phyloP scores from a whole-genome alignment of 495 filamentous ascomycete species.

The Penicillium cosmopolitanum region DNA sequence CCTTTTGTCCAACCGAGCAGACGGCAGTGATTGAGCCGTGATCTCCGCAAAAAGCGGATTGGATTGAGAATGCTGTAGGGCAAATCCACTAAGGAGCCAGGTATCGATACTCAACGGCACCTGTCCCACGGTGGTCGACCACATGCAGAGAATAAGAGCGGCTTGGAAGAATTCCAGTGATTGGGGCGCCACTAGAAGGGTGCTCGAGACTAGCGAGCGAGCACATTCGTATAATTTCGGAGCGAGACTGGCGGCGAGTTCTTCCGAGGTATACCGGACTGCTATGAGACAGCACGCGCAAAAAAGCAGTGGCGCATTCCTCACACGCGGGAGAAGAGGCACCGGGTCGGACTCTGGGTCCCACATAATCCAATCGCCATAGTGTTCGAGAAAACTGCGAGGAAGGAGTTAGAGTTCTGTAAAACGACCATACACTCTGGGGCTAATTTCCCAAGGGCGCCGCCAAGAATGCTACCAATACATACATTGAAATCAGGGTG shows the following conservation, averaged over 20 bases:
- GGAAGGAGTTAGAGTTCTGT: neutral
- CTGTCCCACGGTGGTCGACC: constrained; percentile 53
- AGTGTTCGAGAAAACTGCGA: constrained; percentile 34
- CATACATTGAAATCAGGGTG: constrained; percentile 32
- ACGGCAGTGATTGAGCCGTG: constrained; percentile 19
- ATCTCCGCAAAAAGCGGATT: constrained; percentile 40
- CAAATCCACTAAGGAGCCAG: constrained; percentile 51
- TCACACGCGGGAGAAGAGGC: constrained; percentile 32
- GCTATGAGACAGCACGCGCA: constrained; percentile 49
- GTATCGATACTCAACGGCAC: constrained; percentile 51
- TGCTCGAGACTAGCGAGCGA: constrained; percentile 36
- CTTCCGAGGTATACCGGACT: constrained; percentile 46
- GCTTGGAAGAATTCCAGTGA: constrained; percentile 51
- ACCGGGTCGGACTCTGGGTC: constrained; percentile 29
- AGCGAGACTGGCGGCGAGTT: constrained; percentile 38
- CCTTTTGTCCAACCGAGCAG: constrained; percentile 12
- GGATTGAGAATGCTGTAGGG: constrained; percentile 45
- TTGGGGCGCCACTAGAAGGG: constrained; percentile 42
- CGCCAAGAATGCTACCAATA: neutral
- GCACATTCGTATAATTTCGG: constrained; percentile 45
- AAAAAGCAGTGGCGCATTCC: constrained; percentile 43
- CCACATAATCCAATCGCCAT: constrained; percentile 49
- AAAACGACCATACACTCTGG: neutral
- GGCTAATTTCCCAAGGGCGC: neutral
- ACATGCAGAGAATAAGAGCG: constrained; percentile 45